phyloP scores from a whole-genome alignment of 2,329 filamentous ascomycete species.

The Dothidotthia symphoricarpi region DNA sequence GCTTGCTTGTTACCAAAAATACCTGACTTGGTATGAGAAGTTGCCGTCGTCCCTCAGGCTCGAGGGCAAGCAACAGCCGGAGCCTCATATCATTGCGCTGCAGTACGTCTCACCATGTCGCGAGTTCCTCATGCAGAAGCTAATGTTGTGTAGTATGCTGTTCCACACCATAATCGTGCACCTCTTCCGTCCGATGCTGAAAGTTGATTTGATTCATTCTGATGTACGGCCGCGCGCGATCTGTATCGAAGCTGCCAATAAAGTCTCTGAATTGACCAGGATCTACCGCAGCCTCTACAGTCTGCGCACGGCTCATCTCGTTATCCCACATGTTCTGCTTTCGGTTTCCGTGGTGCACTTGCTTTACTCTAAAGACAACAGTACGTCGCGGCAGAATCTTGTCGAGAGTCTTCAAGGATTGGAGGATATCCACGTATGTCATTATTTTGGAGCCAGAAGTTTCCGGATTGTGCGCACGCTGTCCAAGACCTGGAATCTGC shows the following conservation, averaged over 20 bases:
- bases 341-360: constrained; percentile 48
- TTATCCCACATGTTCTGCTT: constrained; percentile 44
- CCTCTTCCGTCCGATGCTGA: constrained; percentile 72
- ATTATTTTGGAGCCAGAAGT: constrained; percentile 45
- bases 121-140: constrained; percentile 1
- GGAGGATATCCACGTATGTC: constrained; percentile 45
- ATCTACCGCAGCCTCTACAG: constrained; percentile 47
- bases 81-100: constrained; percentile 69
- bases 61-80: constrained; percentile 52
- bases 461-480: constrained; percentile 46
- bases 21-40: constrained; percentile 68
- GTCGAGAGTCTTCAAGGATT: constrained; percentile 45
- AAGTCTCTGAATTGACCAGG: constrained; percentile 45
- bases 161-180: constrained; percentile 69
- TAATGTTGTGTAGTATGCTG: constrained; percentile 53
- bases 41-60: constrained; percentile 65
- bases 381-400: constrained; percentile 40
- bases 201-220: constrained; percentile 58
- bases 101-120: constrained; percentile 58
- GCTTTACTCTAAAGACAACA: constrained; percentile 43
- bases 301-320: constrained; percentile 42
- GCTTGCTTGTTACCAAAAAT: constrained; percentile 64
- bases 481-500: constrained; percentile 46
- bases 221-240: constrained; percentile 64
- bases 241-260: constrained; percentile 54